A percentile compares a stretch with the other conserved stretches of the same genome.
Conservation (phyloP, 306 rosid species). For the Inga laurina region DNA sequence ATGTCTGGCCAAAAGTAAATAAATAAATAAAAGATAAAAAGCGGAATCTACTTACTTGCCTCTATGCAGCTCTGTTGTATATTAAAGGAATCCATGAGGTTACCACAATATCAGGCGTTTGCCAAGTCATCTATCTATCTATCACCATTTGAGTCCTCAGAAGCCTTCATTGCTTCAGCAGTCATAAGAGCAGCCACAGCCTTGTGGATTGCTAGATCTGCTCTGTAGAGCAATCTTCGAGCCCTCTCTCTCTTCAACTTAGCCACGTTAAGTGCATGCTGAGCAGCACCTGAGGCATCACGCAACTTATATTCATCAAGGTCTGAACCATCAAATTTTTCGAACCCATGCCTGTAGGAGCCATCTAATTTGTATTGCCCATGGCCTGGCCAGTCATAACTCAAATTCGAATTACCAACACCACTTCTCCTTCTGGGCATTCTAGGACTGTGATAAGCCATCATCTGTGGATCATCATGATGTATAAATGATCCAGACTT, state of each 20-base stretch:
- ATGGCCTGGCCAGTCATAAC: slow-evolving; percentile 50
- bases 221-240: slow-evolving; percentile 62
- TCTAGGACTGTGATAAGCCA: slow-evolving; percentile 43
- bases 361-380: slow-evolving; percentile 48
- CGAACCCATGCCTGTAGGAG: slow-evolving; percentile 50
- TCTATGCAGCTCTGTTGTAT: slow-evolving; percentile 26
- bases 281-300: slow-evolving; percentile 66
- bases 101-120: slow-evolving; percentile 3
- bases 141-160: slow-evolving; percentile 45
- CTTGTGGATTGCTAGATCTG: slow-evolving; percentile 86
- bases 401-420: slow-evolving; percentile 42
- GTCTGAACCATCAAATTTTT: slow-evolving; percentile 62
- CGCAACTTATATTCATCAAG: slow-evolving; percentile 66
- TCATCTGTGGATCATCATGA: slow-evolving; percentile 44
- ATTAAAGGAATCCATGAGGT: slow-evolving; percentile 28
- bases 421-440: slow-evolving; percentile 56
- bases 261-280: slow-evolving; percentile 62
- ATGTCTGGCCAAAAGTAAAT: slow-evolving; percentile 26
- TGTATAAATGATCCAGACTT: slow-evolving; percentile 47
- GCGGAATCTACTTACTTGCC: slow-evolving; percentile 24
- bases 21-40: not conserved
- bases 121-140: slow-evolving; percentile 26
- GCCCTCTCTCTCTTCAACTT: slow-evolving; percentile 75
- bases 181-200: slow-evolving; percentile 87
- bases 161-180: slow-evolving; percentile 81